Evolutionary conservation across 2,329 filamentous ascomycete species (phyloP).

Genomic region (Tolypocladium ophioglossoides): DNA sequence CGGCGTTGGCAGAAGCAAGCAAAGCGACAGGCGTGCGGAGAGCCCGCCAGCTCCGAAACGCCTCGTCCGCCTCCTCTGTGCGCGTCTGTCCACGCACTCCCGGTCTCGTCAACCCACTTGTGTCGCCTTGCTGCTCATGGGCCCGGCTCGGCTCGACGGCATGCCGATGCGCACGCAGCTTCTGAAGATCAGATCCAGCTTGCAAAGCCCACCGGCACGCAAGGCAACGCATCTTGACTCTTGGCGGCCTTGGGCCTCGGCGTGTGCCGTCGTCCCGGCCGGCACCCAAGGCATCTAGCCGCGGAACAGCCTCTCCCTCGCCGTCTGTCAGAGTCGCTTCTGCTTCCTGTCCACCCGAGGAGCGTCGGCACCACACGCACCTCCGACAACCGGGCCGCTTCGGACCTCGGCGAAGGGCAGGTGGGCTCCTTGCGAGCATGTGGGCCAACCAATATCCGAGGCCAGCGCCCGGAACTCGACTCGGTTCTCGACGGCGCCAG

Average conservation of each 20-base stretch:
- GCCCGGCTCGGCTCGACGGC: not conserved
- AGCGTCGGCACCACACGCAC: no score
- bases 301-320: not conserved
- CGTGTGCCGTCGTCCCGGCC: not conserved
- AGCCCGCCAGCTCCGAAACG: not conserved
- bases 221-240: no score
- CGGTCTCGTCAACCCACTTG: not conserved
- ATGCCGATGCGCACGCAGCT: not conserved
- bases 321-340: not conserved
- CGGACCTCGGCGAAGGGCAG: slow-evolving; percentile 1
- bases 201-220: not conserved
- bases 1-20: not conserved
- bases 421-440: not conserved
- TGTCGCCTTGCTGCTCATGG: not conserved
- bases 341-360: no score
- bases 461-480: no score
- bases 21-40: not conserved
- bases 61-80: not conserved
- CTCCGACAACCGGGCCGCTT: not conserved
- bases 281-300: not conserved
- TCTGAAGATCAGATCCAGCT: no score
- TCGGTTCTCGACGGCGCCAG: not conserved
- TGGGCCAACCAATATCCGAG: slow-evolving; percentile 1
- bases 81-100: not conserved
- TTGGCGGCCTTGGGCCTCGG: not conserved